phyloP scores from a whole-genome alignment of 768 basidiomycete genomes.

The Phlebiopsis gigantea region DNA sequence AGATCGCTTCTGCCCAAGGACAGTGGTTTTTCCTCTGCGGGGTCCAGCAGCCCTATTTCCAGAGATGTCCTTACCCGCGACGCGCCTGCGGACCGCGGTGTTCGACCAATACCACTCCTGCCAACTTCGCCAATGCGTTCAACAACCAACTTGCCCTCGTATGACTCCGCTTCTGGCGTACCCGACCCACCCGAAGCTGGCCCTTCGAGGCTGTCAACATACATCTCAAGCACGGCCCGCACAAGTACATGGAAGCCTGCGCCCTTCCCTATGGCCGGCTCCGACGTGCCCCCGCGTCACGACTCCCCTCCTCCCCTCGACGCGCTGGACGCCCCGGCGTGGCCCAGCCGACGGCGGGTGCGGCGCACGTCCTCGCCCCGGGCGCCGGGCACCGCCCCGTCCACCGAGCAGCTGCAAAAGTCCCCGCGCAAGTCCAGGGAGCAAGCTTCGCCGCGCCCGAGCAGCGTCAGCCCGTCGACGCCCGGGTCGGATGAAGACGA shows the following conservation, averaged over 20 bases:
- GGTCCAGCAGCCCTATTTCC: neutral
- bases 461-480: neutral
- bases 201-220: neutral
- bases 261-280: neutral
- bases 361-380: neutral
- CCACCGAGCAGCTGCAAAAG: conserved; percentile 18
- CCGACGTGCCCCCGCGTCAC: conserved; percentile 3
- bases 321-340: neutral
- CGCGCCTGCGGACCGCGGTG: neutral
- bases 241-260: neutral
- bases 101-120: neutral
- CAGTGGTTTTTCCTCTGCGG: neutral
- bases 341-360: neutral
- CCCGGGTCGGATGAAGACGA: conserved; percentile 1
- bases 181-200: neutral
- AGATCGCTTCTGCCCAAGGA: neutral
- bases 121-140: neutral
- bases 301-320: neutral
- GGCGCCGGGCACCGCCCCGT: conserved; percentile 6
- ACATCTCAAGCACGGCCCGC: neutral
- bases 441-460: conserved; percentile 20
- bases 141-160: neutral
- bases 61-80: neutral
- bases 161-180: neutral
- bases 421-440: conserved; percentile 27